Base-by-base conservation (phyloP, 306 rosid genomes). In the Cajanus cajan region DNA sequence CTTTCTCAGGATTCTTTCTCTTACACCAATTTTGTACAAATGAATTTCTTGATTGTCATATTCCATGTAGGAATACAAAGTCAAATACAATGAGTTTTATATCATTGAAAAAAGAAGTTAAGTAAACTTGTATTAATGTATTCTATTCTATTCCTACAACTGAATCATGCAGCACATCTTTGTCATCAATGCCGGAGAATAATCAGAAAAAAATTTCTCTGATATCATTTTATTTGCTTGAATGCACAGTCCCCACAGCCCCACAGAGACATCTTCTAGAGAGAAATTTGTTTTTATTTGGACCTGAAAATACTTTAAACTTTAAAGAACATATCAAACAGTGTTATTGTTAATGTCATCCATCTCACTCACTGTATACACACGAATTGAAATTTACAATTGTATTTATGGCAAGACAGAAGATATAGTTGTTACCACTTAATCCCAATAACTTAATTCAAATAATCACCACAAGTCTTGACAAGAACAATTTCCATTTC, bases 401-500 rank as follows among this genome's bases (percentile, higher is more conserved):
- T 22, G 63, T 11, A 6, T 10, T 54, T 54, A 3, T 3, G 19
- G 25, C 19, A 19, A 21, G 62, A 54, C 33, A 10, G 2, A 54
- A 34, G 8, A 45, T 36, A 25, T 47, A 19, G 15, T 43, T n/a
- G 31, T 19, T 43, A 16, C 52, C 71, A 54, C 33, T 64, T 21
- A 48, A 67, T 51, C 47, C 18, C 19, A 73, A 51, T 47, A 55
- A 47, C 25, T 68, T 33, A 77, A 47, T 74, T 70, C 71, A 67
- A 65, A 78, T 77, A 75, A 78, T 81, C 81, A 88, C 88, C 89
- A 90, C 18, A 85, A 82, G 69, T 85, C 82, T 19, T 82, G 80
- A 74, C 90, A 86, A 22, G 88, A 87, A 80, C 90, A 88, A 54
- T 40, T 72, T 24, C 82, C 90, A 82, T 84, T 45, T 69, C 68